Evolutionary conservation across 148 eudicot genomes (phyloP), one percentile per base, ranked within the genome.

Genomic region (Rhododendron mucronatum): DNA sequence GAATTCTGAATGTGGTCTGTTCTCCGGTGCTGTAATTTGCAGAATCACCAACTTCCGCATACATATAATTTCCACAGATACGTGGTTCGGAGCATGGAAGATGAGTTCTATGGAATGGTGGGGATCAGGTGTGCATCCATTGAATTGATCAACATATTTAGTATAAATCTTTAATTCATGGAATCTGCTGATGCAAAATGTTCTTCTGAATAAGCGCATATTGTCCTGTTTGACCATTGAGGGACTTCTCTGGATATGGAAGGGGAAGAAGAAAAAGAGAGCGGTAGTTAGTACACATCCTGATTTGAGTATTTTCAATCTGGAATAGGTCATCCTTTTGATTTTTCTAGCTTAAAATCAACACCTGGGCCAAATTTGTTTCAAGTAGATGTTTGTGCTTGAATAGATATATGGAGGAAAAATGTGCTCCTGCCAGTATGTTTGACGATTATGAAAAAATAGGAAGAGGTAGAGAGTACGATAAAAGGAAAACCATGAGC

Each of bases 1-100:
- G 67, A 61, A 53, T 53, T 53, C 59, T 69, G 61, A 48, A 7
- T 44, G 61, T 39, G 37, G 11, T 44, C 59, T 48, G 26, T 30
- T 28, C 55, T 53, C 16, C 28, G 75, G 20, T 86, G 45, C 55
- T 83, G 12, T 85, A 65, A 83, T 89, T 73, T 88, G 84, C 99
- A 97, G 99, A 94, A 89, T 79, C 99, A 97, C 93, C 92, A 87
- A 65, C 87, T 97, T 63, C 99, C 95, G 39, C 91, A 84, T 81
- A 89, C 98, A 79, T 97, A 97, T 86, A 94, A 97, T 84, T 97
- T 97, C 82, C 99, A 97, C 83, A 95, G 92, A 51, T 97, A 97
- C 87, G 94, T 97, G 95, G 96, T 95, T 37, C 90, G 99, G 84
- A 95, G 98, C 91, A 97, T 97, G 99, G 99, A 97, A 91, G 98